phyloP scores from a whole-genome alignment of 2,329 filamentous ascomycete genomes.

The Polychaeton citri region DNA sequence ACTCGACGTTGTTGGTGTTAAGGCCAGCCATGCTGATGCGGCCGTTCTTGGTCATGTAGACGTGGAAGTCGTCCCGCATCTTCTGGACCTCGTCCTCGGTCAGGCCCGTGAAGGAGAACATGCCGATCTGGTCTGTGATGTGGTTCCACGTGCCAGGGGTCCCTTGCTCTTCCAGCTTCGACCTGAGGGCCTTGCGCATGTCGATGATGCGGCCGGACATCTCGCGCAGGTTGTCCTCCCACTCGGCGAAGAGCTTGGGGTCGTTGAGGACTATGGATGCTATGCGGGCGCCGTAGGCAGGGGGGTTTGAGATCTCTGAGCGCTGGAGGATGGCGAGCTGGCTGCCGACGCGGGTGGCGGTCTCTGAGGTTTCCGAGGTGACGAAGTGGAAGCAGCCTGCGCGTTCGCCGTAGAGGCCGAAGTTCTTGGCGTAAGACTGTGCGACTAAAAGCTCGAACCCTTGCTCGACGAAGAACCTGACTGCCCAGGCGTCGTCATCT shows the following conservation, averaged over 20 bases:
- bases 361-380: conserved; percentile 52
- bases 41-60: conserved; percentile 95
- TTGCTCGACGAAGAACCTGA: conserved; percentile 85
- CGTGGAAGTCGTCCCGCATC: conserved; percentile 56
- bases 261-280: conserved; percentile 78
- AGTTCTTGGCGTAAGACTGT: conserved; percentile 43
- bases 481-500: conserved; percentile 72
- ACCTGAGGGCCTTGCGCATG: conserved; percentile 70
- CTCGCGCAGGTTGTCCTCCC: conserved; percentile 79
- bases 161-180: conserved; percentile 67
- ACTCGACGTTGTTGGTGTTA: conserved; percentile 83
- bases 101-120: conserved; percentile 92
- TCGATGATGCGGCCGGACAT: conserved; percentile 93
- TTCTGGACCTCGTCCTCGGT: conserved; percentile 58
- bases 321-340: conserved; percentile 91
- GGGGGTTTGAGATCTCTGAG: conserved; percentile 94
- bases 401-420: conserved; percentile 86
- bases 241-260: conserved; percentile 66
- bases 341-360: conserved; percentile 55
- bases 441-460: conserved; percentile 56
- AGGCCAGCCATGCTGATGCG: conserved; percentile 97
- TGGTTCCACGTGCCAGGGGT: conserved; percentile 93
- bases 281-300: conserved; percentile 84
- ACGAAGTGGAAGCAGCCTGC: conserved; percentile 95
- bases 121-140: conserved; percentile 97